Evolutionary conservation across 208 protist species (phyloP), one percentile per base, ranked within the genome.

Genomic region (Tetramitus jugosus): DNA sequence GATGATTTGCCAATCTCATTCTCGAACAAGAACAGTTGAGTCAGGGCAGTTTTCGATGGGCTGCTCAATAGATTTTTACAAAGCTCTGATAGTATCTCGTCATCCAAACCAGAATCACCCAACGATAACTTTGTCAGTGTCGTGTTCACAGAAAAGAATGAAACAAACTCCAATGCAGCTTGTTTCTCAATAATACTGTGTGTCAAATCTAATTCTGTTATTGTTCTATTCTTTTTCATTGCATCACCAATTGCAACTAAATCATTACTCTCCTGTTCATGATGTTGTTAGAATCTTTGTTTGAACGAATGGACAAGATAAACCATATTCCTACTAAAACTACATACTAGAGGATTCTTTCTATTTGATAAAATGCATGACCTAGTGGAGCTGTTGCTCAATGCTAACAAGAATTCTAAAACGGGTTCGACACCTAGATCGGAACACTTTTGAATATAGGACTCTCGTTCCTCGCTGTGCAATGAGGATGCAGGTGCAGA

Each of bases 351-450:
- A 33, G 20, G 37, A 17, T 71, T 71, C 35, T 71, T 71, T 14
- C 65, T 45, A 45, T 71, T 45, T 0, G 65, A 71, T 49, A 71
- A 71, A 49, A 35, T 49, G 49, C 65, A 71, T 6, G 65, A 71
- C 17, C 49, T 49, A 4, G 35, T n/a, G 17, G 29, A 35, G 10
- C 8, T 42, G 26, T 71, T 40, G 26, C 35, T 49, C 39, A 71
- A 71, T 7, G 40, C 65, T 23, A 71, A 49, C 1, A 71, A 29
- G 33, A 71, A 71, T 71, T 71, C 65, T 29, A 71, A 49, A 33
- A 40, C 35, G 43, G 65, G 65, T 37, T 71, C 65, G 17, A 71
- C 49, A 20, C 65, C 65, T 6, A 71, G 3, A 37, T 71, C 49
- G 6, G 14, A 35, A 71, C 65, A 71, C n/a, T 71, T 35, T 26